Evolutionary conservation across 2,329 filamentous ascomycete species (phyloP), one percentile per base, ranked within the genome.

Genomic region (Xylariales sp.): DNA sequence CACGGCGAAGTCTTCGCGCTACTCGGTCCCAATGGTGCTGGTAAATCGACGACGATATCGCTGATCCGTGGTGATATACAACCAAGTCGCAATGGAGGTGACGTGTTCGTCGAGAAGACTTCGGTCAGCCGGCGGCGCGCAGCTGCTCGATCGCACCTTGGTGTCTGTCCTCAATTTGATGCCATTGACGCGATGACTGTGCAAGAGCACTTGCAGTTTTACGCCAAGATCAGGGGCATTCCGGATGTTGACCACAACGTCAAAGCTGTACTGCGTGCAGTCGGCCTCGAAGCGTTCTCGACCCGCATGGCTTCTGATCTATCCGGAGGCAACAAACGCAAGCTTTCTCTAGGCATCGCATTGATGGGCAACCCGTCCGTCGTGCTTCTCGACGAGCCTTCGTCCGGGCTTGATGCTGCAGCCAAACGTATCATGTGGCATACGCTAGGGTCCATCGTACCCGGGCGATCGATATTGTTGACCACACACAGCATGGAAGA

Each of bases 401-500:
- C 80, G 1, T 89, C 84, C 0, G 89, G 90, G 1, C 86, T 96
- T 68, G 91, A 97, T 53, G 89, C 90, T 0, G 88, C 88, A 0
- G 84, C 88, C 0, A 96, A 96, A 62, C 78, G 91, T 31, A 77
- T 94, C 50, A 95, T 97, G 86, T 96, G 91, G 91, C 80, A 80
- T 43, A 95, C 89, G 0, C 71, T 96, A 1, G 78, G 79, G 3
- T 75, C 80, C 1, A 82, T 90, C 3, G 82, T 84, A 0, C 76
- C 80, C 0, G 88, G 88, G 0, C 78, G 90, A n/a, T 86, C 84
- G 0, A 78, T 96, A 12, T 71, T 97, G 2, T 74, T 97, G 14
- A 96, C 91, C 0, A 96, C 91, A 0, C 91, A 97, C 61, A 87
- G 80, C 36, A 95, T 96, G 89, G 90, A 96, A 60, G 91, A 96